phyloP scores from a whole-genome alignment of 1,284 basidiomycete genomes.

The Leccinum colubrinum region DNA sequence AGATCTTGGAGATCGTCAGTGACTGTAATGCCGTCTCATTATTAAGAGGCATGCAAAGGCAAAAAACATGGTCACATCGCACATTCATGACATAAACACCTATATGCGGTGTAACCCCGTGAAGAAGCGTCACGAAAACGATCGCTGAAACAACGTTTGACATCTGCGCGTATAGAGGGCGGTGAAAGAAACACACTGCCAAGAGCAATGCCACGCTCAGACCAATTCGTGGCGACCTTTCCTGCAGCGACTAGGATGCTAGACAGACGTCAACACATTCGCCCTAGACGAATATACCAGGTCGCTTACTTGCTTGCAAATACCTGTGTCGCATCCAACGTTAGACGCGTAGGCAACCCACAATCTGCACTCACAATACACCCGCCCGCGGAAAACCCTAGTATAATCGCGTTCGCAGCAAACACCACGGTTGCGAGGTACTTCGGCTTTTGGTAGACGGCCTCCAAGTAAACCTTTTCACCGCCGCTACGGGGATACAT shows the following conservation, averaged over 20 bases:
- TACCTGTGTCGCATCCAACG: constrained; percentile 10
- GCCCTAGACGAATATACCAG: not conserved
- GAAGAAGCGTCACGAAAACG: constrained; percentile 43
- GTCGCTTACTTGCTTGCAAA: constrained; percentile 38
- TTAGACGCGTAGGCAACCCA: not conserved
- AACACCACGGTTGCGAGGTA: constrained; percentile 48
- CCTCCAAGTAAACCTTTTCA: constrained; percentile 54
- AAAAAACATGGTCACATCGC: not conserved
- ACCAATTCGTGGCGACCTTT: constrained; percentile 44
- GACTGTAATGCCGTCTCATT: constrained; percentile 3
- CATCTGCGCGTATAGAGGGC: not conserved
- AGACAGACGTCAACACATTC: not conserved
- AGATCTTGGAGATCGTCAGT: constrained; percentile 27
- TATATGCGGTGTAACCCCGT: constrained; percentile 42
- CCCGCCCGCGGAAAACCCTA: constrained; percentile 51
- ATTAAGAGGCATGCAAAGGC: not conserved
- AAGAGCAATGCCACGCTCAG: constrained; percentile 54
- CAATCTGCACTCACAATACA: constrained; percentile 47
- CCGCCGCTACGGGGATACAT: constrained; percentile 53
- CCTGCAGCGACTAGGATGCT: constrained; percentile 52
- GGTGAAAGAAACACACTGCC: constrained; percentile 37
- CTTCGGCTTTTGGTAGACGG: constrained; percentile 43
- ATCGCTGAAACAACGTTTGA: constrained; percentile 34
- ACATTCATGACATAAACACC: constrained; percentile 53
- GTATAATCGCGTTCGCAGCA: constrained; percentile 44